phyloP scores from a whole-genome alignment of 2,329 filamentous ascomycete species.

The Phaeoacremonium minimum region DNA sequence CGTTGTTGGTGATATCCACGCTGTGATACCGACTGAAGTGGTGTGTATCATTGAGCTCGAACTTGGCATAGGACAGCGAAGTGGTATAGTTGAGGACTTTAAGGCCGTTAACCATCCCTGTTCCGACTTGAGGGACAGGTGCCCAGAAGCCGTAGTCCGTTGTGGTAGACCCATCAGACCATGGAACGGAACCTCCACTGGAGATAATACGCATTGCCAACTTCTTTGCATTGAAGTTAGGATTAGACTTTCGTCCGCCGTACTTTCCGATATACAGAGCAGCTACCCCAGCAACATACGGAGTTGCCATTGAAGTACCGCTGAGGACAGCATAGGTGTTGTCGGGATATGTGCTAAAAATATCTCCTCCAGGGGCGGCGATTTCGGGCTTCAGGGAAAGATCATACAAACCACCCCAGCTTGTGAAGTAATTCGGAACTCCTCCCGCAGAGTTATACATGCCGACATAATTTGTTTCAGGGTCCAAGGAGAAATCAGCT shows the following conservation, averaged over 20 bases:
- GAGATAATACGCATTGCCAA: constrained; percentile 4
- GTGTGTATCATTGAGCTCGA: constrained; percentile 45
- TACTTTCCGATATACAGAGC: constrained; percentile 19
- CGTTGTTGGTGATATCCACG: constrained; percentile 6
- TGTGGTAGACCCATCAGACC: constrained; percentile 1
- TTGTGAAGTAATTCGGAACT: constrained; percentile 27
- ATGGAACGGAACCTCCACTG: constrained; percentile 2
- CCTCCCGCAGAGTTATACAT: constrained; percentile 17
- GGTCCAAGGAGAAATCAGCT: constrained; percentile 14
- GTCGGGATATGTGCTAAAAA: constrained; percentile 32
- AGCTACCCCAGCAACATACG: constrained; percentile 34
- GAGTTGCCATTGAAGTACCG: constrained; percentile 43
- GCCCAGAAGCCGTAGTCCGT: constrained; percentile 13
- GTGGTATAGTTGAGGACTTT: constrained; percentile 36
- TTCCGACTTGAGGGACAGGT: constrained; percentile 40
- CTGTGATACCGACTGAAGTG: constrained; percentile 24
- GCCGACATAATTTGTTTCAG: too few species aligned
- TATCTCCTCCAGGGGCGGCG: constrained; percentile 31
- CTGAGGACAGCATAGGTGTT: constrained; percentile 31
- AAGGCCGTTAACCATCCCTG: constrained; percentile 41
- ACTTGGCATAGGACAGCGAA: constrained; percentile 31
- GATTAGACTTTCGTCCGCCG: constrained; percentile 6
- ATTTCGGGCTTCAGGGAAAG: constrained; percentile 28
- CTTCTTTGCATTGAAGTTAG: constrained; percentile 3
- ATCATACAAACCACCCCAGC: constrained; percentile 34